Percentiles rank a stretch among this genome's conserved stretches.
Conservation (phyloP, 2,329 filamentous ascomycete genomes). For the Teratosphaeria zuluensis region DNA sequence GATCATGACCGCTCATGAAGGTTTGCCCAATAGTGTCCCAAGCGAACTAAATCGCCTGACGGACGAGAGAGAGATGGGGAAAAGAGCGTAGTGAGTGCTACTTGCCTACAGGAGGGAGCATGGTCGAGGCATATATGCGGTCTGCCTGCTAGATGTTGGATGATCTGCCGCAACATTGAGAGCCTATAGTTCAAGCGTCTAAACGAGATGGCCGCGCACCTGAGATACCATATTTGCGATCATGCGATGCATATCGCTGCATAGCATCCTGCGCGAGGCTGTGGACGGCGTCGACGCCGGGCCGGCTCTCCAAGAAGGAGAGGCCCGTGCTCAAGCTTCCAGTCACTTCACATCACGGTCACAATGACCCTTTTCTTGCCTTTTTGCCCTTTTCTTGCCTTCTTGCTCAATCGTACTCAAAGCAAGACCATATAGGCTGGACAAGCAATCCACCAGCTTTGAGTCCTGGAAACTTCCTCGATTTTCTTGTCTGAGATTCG, state of each 20-base stretch:
- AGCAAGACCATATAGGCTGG: neutral
- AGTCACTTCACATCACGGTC: neutral
- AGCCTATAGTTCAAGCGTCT: neutral
- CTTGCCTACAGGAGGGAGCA: neutral
- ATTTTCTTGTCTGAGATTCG: neutral
- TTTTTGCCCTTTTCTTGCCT: neutral
- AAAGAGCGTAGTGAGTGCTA: neutral
- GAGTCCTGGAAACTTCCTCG: neutral
- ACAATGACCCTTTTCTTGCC: neutral
- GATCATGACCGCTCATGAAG: neutral
- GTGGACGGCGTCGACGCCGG: too few species aligned
- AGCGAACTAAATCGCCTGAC: neutral
- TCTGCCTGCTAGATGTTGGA: neutral
- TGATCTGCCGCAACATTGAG: neutral
- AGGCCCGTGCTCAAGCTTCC: neutral
- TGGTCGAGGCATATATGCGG: neutral
- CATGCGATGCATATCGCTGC: neutral
- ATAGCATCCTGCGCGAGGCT: neutral
- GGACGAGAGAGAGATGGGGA: neutral
- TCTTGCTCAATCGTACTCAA: neutral
- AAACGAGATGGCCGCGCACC: neutral
- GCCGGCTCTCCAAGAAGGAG: neutral
- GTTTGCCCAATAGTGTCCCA: neutral
- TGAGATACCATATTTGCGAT: neutral
- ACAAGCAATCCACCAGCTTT: neutral